These are phyloP conservation scores for Aspergillus versicolor DNA, from an alignment of 2,329 filamentous ascomycete species.

Conservation along the genomic window DNA sequence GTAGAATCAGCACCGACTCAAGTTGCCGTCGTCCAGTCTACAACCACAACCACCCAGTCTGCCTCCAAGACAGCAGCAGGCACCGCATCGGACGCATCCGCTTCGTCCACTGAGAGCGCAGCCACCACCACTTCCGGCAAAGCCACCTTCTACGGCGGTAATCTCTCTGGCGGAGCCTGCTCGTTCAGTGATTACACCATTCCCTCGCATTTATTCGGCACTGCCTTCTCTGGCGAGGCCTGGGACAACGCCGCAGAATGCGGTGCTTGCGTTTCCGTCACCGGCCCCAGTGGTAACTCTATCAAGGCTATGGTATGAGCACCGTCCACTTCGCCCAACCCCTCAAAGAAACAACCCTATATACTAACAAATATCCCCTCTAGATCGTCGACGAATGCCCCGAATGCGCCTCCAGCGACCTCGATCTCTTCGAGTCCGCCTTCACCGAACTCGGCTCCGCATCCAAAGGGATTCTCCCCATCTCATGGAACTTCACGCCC, in stretches of 20 bases:
- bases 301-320: conserved; percentile 62
- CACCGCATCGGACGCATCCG: not conserved
- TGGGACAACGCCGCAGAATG: conserved; percentile 59
- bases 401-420: conserved; percentile 53
- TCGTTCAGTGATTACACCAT: conserved; percentile 64
- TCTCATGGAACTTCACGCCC: conserved; percentile 51
- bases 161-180: conserved; percentile 61
- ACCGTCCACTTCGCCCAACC: conserved; percentile 13
- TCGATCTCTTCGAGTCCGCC: conserved; percentile 56
- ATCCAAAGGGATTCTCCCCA: conserved; percentile 49
- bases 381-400: conserved; percentile 60
- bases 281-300: conserved; percentile 48
- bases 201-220: conserved; percentile 57
- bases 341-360: not conserved
- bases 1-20: not conserved
- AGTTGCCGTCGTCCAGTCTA: not conserved
- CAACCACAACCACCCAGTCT: not conserved
- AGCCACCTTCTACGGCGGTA: conserved; percentile 57
- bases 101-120: not conserved
- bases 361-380: not conserved
- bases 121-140: conserved; percentile 32
- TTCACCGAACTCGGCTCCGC: conserved; percentile 50
- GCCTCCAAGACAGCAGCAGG: not conserved
- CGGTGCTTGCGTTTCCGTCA: conserved; percentile 62
- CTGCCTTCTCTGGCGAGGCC: conserved; percentile 57